Evolutionary conservation across 345 rosid species (phyloP).

Genomic region (Rhizophora apiculata): DNA sequence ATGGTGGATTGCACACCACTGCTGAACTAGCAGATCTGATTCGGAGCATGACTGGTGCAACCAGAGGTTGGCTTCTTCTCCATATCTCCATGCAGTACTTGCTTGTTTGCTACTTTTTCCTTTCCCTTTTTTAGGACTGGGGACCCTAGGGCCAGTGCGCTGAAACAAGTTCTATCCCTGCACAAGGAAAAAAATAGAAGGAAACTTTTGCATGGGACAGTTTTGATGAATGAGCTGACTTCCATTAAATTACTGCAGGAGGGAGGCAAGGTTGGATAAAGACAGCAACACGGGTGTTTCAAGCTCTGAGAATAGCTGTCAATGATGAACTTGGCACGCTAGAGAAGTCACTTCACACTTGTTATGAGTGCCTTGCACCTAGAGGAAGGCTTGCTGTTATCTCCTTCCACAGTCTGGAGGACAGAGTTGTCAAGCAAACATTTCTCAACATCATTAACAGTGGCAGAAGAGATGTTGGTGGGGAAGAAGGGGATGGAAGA

Average conservation of each 20-base stretch:
- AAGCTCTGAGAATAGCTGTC: constrained; percentile 88
- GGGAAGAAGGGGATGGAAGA: constrained; percentile 17
- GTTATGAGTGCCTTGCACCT: constrained; percentile 77
- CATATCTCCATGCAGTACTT: not conserved
- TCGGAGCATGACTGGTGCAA: constrained; percentile 34
- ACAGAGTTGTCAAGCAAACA: constrained; percentile 83
- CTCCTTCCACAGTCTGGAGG: constrained; percentile 95
- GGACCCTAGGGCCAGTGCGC: not conserved
- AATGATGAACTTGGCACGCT: constrained; percentile 84
- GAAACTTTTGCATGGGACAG: not conserved
- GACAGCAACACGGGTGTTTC: constrained; percentile 92
- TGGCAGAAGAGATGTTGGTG: constrained; percentile 22
- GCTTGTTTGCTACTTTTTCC: not conserved
- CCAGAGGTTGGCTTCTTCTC: constrained; percentile 43
- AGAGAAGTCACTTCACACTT: constrained; percentile 57
- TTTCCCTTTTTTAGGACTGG: not conserved
- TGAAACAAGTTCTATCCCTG: not conserved
- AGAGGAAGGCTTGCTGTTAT: constrained; percentile 91
- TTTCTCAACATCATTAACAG: constrained; percentile 65
- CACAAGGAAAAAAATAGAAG: not conserved
- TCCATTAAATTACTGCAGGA: constrained; percentile 35
- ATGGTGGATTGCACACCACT: constrained; percentile 84
- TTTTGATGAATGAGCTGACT: constrained; percentile 1
- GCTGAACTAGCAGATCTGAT: constrained; percentile 69
- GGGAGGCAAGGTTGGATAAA: constrained; percentile 97